Conservation (phyloP, 257 asterid genomes). For the Coffea canephora region DNA sequence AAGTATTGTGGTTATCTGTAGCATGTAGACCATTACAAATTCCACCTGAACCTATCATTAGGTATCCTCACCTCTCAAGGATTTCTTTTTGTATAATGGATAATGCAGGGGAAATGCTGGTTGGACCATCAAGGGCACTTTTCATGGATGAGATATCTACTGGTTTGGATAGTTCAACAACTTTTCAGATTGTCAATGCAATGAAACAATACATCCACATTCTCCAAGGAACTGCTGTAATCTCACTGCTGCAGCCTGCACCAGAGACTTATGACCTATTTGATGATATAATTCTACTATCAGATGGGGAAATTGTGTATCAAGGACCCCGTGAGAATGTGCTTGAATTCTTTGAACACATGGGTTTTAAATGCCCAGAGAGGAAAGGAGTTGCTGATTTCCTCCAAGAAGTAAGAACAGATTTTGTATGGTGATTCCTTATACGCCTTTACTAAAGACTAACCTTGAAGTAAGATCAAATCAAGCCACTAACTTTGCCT, state of each 20-base stretch:
- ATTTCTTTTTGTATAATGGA: too few species aligned
- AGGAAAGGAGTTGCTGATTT: constrained; percentile 88
- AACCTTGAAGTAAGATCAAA: too few species aligned
- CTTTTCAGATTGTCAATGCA: constrained; percentile 72
- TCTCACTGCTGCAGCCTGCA: constrained; percentile 82
- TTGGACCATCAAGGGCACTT: constrained; percentile 83
- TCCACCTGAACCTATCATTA: background rate
- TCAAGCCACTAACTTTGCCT: too few species aligned
- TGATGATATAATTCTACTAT: constrained; percentile 73
- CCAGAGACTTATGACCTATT: constrained; percentile 77
- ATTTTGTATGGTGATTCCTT: too few species aligned
- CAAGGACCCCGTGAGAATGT: constrained; percentile 82
- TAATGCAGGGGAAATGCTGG: constrained; percentile 72
- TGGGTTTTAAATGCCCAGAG: constrained; percentile 84
- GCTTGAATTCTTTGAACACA: constrained; percentile 49
- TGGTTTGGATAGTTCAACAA: constrained; percentile 88
- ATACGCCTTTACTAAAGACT: background rate
- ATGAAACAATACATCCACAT: constrained; percentile 65
- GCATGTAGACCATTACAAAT: background rate
- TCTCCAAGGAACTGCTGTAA: constrained; percentile 61
- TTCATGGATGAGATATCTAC: constrained; percentile 93
- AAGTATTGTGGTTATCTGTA: too few species aligned
- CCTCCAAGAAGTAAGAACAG: constrained; percentile 22
- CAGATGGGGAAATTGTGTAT: constrained; percentile 81
- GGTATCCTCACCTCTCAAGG: too few species aligned